These are phyloP conservation scores for Gastrolobium bilobum DNA, from an alignment of 306 rosid genomes.

Conservation along the genomic window DNA sequence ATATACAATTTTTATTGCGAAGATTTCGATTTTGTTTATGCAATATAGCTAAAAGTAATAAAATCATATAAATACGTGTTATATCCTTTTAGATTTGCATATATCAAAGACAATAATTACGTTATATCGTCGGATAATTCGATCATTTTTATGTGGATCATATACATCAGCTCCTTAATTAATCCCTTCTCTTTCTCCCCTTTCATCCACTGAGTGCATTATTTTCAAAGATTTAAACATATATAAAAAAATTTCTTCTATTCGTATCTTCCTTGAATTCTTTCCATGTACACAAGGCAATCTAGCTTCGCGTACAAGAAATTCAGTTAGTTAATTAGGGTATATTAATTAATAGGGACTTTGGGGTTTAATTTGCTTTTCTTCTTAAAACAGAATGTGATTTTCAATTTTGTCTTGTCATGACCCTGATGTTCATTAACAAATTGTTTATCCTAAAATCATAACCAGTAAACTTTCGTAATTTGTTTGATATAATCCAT, in stretches of 20 bases:
- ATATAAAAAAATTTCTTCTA: not conserved
- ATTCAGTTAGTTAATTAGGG: constrained; percentile 11
- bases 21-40: not conserved
- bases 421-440: not conserved
- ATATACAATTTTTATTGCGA: not conserved
- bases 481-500: not conserved
- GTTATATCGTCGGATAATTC: not conserved
- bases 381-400: not conserved
- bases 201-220: not conserved
- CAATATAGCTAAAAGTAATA: not conserved
- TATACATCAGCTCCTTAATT: not conserved
- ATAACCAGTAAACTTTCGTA: not conserved
- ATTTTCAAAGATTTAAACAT: constrained; percentile 31
- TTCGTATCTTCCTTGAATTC: not conserved
- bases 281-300: constrained; percentile 14
- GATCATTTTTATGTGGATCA: not conserved
- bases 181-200: not conserved
- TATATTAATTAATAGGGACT: constrained; percentile 12
- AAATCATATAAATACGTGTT: not conserved
- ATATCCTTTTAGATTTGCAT: not conserved
- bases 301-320: not conserved
- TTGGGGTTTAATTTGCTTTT: constrained; percentile 19
- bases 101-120: not conserved
- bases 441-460: not conserved
- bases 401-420: constrained; percentile 10